These are phyloP conservation scores for Bidens hawaiensis DNA, from an alignment of 140 eudicot species.

Conservation along the genomic window DNA sequence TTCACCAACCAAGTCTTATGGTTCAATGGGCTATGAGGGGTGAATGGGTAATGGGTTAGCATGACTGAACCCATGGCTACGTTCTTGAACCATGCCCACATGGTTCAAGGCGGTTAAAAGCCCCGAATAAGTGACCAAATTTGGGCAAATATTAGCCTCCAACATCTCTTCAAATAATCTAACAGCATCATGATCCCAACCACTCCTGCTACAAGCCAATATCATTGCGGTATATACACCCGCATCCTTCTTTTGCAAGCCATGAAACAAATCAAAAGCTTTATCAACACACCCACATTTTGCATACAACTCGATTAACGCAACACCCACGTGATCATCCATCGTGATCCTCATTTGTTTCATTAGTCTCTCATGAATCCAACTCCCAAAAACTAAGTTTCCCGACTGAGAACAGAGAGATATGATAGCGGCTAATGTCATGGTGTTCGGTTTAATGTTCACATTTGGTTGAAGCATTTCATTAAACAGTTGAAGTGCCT, in stretches of 20 bases:
- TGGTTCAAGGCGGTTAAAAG: not conserved
- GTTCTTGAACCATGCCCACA: not conserved
- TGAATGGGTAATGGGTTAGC: not conserved
- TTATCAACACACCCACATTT: not conserved
- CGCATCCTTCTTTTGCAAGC: not conserved
- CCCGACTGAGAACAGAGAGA: not conserved
- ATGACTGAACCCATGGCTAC: not conserved
- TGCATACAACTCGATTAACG: not conserved
- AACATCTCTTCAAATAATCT: slow-evolving; percentile 2
- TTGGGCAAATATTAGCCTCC: slow-evolving; percentile 4
- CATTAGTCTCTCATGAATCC: slow-evolving; percentile 9
- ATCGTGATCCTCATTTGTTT: not conserved
- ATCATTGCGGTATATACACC: not conserved
- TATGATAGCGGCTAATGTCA: slow-evolving; percentile 4
- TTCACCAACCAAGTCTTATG: not conserved
- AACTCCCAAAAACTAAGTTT: slow-evolving; percentile 5
- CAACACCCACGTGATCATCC: not conserved
- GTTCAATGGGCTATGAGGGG: not conserved
- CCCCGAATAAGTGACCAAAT: not conserved
- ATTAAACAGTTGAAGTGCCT: not conserved
- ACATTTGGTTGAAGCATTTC: not conserved
- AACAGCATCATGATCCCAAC: not conserved
- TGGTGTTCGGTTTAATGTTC: not conserved
- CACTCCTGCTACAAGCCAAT: not conserved
- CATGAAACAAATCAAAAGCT: slow-evolving; percentile 1